Evolutionary conservation across 441 rosid genomes (phyloP).

Genomic region (Bruguiera hainesii): DNA sequence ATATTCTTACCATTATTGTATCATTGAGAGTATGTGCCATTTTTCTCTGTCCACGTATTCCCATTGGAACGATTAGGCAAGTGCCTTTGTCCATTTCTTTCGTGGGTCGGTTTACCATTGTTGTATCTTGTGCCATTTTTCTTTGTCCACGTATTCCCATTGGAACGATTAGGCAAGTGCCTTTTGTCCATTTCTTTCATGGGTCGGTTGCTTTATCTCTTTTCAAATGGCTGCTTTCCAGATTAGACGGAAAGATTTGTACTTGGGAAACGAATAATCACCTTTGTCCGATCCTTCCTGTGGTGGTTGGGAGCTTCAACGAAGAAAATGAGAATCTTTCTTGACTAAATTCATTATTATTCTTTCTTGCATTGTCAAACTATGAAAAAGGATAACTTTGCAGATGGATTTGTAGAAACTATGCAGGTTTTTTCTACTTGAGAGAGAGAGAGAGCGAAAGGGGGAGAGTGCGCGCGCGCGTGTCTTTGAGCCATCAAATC

Average conservation of each 20-base stretch:
- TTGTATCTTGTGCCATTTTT: too few relatives aligned
- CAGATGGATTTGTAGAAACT: background rate
- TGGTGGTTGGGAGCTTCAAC: background rate
- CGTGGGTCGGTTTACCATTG: slow-evolving; percentile 24
- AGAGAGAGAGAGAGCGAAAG: too few relatives aligned
- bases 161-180: slow-evolving; percentile 13
- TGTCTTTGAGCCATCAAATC: too few relatives aligned
- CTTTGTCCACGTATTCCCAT: too few relatives aligned
- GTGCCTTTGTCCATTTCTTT: slow-evolving; percentile 29
- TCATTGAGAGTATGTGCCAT: too few relatives aligned
- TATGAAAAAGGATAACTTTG: slow-evolving; percentile 9
- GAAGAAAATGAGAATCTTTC: background rate
- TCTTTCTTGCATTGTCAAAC: background rate
- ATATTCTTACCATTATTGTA: too few relatives aligned
- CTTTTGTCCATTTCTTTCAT: slow-evolving; percentile 29
- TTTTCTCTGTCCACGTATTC: too few relatives aligned
- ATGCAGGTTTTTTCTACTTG: background rate
- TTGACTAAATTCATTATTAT: background rate
- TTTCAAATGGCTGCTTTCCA: slow-evolving; percentile 13
- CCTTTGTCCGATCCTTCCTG: slow-evolving; percentile 5
- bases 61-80: slow-evolving; percentile 6
- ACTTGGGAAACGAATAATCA: slow-evolving; percentile 28
- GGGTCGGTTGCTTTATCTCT: slow-evolving; percentile 33
- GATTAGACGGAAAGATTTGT: slow-evolving; percentile 9
- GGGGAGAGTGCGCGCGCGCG: too few relatives aligned